Percentiles rank a stretch among this genome's conserved stretches.
These are phyloP conservation scores for Cicer chorassanicum DNA, from an alignment of 306 rosid species.

Conservation along the genomic window DNA sequence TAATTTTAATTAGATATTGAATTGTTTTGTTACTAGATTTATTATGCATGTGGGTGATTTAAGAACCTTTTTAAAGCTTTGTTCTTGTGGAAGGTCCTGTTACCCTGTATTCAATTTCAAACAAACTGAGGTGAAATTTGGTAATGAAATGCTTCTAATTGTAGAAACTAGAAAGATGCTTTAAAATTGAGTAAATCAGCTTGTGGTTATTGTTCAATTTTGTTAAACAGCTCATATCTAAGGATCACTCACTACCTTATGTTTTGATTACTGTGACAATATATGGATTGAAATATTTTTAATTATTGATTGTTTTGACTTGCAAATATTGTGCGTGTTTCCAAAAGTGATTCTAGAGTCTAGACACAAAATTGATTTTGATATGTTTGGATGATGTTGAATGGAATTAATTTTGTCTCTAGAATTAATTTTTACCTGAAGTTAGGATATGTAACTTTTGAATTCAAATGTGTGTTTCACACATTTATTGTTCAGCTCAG, in stretches of 20 bases:
- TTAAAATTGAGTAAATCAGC: neutral
- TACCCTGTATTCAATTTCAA: neutral
- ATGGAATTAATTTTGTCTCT: too few species aligned
- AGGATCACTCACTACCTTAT: neutral
- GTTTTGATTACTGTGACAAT: conserved; percentile 7
- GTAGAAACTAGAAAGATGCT: neutral
- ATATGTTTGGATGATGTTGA: too few species aligned
- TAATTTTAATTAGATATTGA: too few species aligned
- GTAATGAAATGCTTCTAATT: conserved; percentile 1
- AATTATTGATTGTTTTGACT: conserved; percentile 18
- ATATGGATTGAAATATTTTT: neutral
- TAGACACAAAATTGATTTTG: too few species aligned
- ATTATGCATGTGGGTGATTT: conserved; percentile 11
- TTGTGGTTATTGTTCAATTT: conserved; percentile 12
- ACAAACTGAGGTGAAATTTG: neutral
- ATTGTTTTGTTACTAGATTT: neutral
- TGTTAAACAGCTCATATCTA: conserved; percentile 3
- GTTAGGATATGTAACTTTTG: too few species aligned
- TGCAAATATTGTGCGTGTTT: neutral
- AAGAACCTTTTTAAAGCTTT: conserved; percentile 4
- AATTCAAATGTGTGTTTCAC: too few species aligned
- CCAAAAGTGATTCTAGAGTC: too few species aligned
- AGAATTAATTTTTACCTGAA: too few species aligned
- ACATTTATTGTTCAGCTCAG: too few species aligned
- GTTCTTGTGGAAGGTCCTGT: neutral